Conservation (phyloP, 495 filamentous ascomycete genomes). For the Xylaria flabelliformis region DNA sequence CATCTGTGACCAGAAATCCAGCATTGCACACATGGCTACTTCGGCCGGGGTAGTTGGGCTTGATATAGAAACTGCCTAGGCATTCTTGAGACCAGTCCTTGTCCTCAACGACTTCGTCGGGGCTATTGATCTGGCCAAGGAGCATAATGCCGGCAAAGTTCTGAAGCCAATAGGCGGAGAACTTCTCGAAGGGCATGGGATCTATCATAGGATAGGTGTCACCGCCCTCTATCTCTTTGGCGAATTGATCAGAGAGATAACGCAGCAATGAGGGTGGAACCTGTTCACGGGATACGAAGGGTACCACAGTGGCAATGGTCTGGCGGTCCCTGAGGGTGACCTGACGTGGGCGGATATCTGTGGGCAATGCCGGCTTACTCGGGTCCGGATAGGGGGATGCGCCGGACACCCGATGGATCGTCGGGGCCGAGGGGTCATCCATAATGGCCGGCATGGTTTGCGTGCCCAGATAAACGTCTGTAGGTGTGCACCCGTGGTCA, state of each 20-base stretch:
- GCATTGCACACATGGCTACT: slow-evolving; percentile 97
- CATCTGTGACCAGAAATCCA: slow-evolving; percentile 91
- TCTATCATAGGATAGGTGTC: slow-evolving; percentile 96
- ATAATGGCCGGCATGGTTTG: slow-evolving; percentile 81
- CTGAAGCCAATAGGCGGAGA: slow-evolving; percentile 92
- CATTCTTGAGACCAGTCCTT: slow-evolving; percentile 86
- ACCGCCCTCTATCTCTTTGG: slow-evolving; percentile 92
- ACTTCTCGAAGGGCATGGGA: slow-evolving; percentile 73
- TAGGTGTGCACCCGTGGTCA: neutral
- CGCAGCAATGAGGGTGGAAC: slow-evolving; percentile 77
- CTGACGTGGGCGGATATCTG: slow-evolving; percentile 75
- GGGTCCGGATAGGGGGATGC: slow-evolving; percentile 68
- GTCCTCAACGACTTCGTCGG: slow-evolving; percentile 66
- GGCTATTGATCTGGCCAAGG: slow-evolving; percentile 71
- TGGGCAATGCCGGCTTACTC: slow-evolving; percentile 65
- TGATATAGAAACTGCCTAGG: slow-evolving; percentile 94
- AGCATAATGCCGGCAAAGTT: slow-evolving; percentile 96
- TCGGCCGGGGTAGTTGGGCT: slow-evolving; percentile 95
- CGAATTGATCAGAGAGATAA: slow-evolving; percentile 86
- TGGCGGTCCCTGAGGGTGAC: slow-evolving; percentile 90
- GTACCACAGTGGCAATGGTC: slow-evolving; percentile 88
- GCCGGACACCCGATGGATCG: slow-evolving; percentile 69
- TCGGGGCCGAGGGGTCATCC: slow-evolving; percentile 72
- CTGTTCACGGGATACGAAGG: slow-evolving; percentile 75
- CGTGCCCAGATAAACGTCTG: neutral